Evolutionary conservation across 2,329 filamentous ascomycete genomes (phyloP).

Genomic region (Aspergillus novofumigatus): DNA sequence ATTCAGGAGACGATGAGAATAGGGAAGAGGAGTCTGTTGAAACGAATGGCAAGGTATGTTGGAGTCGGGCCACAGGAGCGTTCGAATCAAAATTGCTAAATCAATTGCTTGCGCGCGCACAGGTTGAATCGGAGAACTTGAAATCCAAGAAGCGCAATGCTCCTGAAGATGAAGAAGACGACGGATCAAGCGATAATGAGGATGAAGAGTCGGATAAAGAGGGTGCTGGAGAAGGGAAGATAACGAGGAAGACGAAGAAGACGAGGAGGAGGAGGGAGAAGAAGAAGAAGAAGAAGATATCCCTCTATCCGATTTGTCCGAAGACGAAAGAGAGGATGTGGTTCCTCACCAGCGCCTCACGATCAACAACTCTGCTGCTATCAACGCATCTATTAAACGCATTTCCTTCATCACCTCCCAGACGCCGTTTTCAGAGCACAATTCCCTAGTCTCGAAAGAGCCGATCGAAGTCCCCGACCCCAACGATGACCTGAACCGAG

Average conservation of each 20-base stretch:
- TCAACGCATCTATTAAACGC: constrained; percentile 73
- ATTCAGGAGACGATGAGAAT: constrained; percentile 8
- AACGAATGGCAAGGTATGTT: constrained; percentile 10
- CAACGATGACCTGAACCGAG: constrained; percentile 86
- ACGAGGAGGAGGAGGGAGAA: constrained; percentile 54
- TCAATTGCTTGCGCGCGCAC: constrained; percentile 1
- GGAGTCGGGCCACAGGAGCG: neutral
- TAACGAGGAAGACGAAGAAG: constrained; percentile 31
- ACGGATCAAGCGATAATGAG: constrained; percentile 29
- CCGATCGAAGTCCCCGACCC: constrained; percentile 74
- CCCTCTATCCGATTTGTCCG: constrained; percentile 77
- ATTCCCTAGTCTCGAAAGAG: constrained; percentile 65
- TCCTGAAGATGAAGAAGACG: constrained; percentile 37
- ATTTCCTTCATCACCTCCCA: constrained; percentile 52
- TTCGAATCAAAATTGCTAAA: neutral
- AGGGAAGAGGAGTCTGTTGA: constrained; percentile 6
- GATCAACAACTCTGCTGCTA: constrained; percentile 93
- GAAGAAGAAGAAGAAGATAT: constrained; percentile 79
- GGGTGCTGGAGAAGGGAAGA: constrained; percentile 28
- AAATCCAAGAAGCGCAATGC: constrained; percentile 20
- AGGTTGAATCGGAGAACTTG: neutral
- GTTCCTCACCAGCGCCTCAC: constrained; percentile 88
- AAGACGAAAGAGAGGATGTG: constrained; percentile 79
- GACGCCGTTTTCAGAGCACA: constrained; percentile 78
- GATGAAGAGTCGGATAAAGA: constrained; percentile 25